A percentile compares a stretch with the other conserved stretches of the same genome.
phyloP scores from a whole-genome alignment of 2,329 filamentous ascomycete species.

The Fusarium falciforme region DNA sequence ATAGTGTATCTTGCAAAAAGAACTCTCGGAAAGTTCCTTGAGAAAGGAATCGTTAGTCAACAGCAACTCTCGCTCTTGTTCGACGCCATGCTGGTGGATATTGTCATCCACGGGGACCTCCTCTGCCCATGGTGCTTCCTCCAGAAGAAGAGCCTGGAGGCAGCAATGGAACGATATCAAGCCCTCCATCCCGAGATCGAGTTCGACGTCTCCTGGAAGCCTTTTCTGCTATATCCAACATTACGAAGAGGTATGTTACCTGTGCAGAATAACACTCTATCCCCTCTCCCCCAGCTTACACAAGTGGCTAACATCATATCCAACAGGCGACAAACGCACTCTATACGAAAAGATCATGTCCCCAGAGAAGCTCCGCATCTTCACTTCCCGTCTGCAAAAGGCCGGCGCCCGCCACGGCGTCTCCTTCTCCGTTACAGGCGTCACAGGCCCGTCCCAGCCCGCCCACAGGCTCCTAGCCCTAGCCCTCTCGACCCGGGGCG shows the following conservation, averaged over 20 bases:
- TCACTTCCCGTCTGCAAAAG: constrained; percentile 47
- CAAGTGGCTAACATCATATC: neutral
- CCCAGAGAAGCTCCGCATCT: constrained; percentile 40
- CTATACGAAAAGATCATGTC: constrained; percentile 51
- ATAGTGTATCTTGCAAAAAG: neutral
- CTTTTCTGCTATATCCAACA: constrained; percentile 58
- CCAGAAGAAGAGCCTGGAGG: constrained; percentile 58
- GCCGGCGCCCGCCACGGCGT: constrained; percentile 53
- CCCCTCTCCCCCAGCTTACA: neutral
- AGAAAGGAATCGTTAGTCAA: neutral
- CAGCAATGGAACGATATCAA: constrained; percentile 56
- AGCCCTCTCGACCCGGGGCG: constrained; percentile 48
- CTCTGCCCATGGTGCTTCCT: constrained; percentile 66
- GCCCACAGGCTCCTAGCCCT: constrained; percentile 61
- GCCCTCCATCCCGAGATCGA: constrained; percentile 54
- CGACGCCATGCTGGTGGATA: constrained; percentile 38
- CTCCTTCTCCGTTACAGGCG: constrained; percentile 54
- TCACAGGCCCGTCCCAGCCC: constrained; percentile 57
- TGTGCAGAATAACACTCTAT: neutral
- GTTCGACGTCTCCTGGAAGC: constrained; percentile 61
- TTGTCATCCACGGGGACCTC: constrained; percentile 62
- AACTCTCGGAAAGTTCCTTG: neutral
- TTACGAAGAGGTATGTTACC: constrained; percentile 40
- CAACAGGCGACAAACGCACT: constrained; percentile 48
- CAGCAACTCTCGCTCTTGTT: neutral